A percentile compares a stretch with the other conserved stretches of the same genome.
Conservation (phyloP, 176 grass and related monocot genomes). For the Oryza meridionalis region DNA sequence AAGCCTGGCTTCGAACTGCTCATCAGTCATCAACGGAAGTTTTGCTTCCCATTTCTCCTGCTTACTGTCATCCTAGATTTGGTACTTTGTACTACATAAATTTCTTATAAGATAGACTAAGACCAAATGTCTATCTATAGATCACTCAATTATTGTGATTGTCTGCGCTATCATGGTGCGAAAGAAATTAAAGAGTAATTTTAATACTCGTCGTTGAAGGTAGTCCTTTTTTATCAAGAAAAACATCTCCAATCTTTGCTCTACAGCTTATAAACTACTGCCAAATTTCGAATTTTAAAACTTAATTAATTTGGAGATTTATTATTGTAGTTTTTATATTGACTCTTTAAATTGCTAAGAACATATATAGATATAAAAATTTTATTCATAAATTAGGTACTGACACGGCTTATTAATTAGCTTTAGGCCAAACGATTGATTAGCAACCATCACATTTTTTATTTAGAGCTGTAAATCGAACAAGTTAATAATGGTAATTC, state of each 20-base stretch:
- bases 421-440: too few relatives aligned
- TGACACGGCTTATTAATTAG: too few relatives aligned
- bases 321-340: too few relatives aligned
- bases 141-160: background rate
- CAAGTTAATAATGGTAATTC: background rate
- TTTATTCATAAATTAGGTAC: too few relatives aligned
- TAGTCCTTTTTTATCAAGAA: background rate
- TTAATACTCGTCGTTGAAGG: background rate
- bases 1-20: slow-evolving; percentile 14
- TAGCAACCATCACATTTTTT: too few relatives aligned
- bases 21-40: background rate
- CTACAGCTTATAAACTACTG: too few relatives aligned
- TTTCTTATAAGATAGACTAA: background rate
- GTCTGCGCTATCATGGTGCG: background rate
- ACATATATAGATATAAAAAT: too few relatives aligned
- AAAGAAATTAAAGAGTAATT: background rate
- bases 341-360: too few relatives aligned
- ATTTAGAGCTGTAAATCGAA: background rate
- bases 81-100: background rate
- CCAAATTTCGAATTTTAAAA: too few relatives aligned
- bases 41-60: background rate
- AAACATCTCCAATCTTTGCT: too few relatives aligned
- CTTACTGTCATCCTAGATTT: background rate
- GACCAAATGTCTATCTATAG: background rate
- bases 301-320: too few relatives aligned